These are phyloP conservation scores for Puccinellia tenuiflora DNA, from an alignment of 176 grass and related monocot species.

Conservation along the genomic window DNA sequence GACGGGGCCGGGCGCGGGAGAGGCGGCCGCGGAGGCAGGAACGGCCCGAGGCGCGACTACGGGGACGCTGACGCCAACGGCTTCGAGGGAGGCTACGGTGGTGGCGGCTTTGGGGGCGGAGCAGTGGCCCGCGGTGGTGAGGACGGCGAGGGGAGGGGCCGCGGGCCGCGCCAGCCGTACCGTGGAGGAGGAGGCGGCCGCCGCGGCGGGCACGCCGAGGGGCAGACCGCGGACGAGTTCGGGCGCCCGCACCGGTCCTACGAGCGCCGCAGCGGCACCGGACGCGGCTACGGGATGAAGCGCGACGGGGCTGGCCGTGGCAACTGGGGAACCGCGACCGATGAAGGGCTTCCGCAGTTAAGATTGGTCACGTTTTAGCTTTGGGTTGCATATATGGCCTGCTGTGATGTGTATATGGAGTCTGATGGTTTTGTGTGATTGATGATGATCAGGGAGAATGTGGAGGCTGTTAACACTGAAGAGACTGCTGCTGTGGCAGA, in stretches of 20 bases:
- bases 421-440: neutral
- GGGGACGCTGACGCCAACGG: slow-evolving; percentile 35
- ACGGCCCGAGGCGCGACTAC: slow-evolving; percentile 24
- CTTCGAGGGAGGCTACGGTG: slow-evolving; percentile 28
- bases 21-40: slow-evolving; percentile 41
- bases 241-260: slow-evolving; percentile 40
- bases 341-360: slow-evolving; percentile 60
- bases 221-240: slow-evolving; percentile 37
- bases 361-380: neutral
- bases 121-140: slow-evolving; percentile 17
- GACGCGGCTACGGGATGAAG: slow-evolving; percentile 69
- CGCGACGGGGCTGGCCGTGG: slow-evolving; percentile 67
- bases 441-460: slow-evolving; percentile 12
- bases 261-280: slow-evolving; percentile 80
- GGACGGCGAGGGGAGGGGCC: slow-evolving; percentile 39
- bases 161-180: slow-evolving; percentile 40
- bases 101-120: slow-evolving; percentile 21
- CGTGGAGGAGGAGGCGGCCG: slow-evolving; percentile 49
- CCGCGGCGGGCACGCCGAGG: slow-evolving; percentile 39
- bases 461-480: slow-evolving; percentile 13
- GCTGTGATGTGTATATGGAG: neutral
- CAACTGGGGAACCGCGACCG: slow-evolving; percentile 68
- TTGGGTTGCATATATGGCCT: neutral
- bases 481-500: slow-evolving; percentile 14
- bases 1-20: slow-evolving; percentile 49